Evolutionary conservation across 805 yeast species (phyloP), one percentile per base, ranked within the genome.

Genomic region (Blastobotrys chiropterorum): DNA sequence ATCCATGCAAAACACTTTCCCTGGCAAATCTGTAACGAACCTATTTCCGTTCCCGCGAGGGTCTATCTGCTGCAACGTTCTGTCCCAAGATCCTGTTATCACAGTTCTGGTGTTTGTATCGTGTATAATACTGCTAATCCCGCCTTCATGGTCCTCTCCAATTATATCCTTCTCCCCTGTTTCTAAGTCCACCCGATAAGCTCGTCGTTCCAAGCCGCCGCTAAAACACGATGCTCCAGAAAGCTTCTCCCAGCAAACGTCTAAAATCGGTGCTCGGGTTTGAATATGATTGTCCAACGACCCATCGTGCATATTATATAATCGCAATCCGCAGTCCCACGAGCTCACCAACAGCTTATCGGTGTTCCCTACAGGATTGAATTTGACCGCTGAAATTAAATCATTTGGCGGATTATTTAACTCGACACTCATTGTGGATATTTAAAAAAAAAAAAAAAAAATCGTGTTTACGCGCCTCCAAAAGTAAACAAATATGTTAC

Each of bases 1-100:
- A 61, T 84, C 92, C 82, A 85, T 78, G 3, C 82, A 73, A 50
- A 82, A 75, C 3, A 84, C 78, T 63, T 83, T 85, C 4, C 72
- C 73, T 0, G 76, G 73, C 15, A 75, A 53, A 7, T 49, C 47
- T 26, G 34, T 26, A 17, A 63, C 53, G 42, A 46, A 21, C 6
- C 53, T 38, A 14, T 58, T 57, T 0, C 50, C 49, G 14, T 57
- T 53, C 15, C 72, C 56, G 1, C 74, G 59, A 3, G 70, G 62
- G 62, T 85, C 87, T 5, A 76, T 63, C 15, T 75, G 64, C 51
- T 71, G 76, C 6, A 85, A 49, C 0, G 71, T 53, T 2, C 78
- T 79, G 61, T 82, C 85, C 82, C 89, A 83, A 0, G 87, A 78
- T 0, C 85, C 85, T 1, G 82, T 71, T 1, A 81, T 65, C 2